These are phyloP conservation scores for Ambrosia trifida DNA, from an alignment of 129 eudicot species.

Conservation along the genomic window DNA sequence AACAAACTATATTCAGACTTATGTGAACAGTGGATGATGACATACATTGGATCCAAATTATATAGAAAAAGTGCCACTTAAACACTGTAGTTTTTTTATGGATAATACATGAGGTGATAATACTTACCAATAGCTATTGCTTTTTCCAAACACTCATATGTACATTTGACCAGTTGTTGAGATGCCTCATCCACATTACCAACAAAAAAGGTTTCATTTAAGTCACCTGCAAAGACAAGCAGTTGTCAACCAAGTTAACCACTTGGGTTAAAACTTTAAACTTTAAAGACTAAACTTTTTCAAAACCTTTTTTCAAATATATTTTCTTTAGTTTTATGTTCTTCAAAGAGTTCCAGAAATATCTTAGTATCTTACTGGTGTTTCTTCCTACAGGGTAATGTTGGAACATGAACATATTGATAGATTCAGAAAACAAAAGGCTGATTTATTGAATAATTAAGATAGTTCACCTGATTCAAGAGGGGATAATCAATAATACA, in stretches of 20 bases:
- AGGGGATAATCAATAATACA: too few species aligned
- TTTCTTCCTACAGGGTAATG: conserved; percentile 1
- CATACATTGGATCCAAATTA: background rate
- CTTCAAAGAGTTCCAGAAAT: background rate
- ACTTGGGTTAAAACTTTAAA: background rate
- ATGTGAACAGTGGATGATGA: too few species aligned
- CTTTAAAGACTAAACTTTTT: background rate
- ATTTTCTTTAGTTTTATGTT: background rate
- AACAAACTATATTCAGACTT: too few species aligned
- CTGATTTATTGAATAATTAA: too few species aligned
- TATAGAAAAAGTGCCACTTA: background rate
- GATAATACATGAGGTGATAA: background rate
- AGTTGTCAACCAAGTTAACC: conserved; percentile 5
- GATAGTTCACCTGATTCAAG: too few species aligned
- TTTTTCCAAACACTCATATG: conserved; percentile 95
- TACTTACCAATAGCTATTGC: conserved; percentile 81
- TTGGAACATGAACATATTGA: background rate
- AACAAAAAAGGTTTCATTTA: conserved; percentile 90
- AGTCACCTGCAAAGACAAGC: conserved; percentile 58
- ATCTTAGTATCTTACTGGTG: background rate
- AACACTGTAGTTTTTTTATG: background rate
- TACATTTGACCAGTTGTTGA: conserved; percentile 66
- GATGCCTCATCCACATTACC: conserved; percentile 95
- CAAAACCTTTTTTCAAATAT: background rate
- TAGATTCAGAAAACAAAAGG: too few species aligned